Base-by-base conservation (phyloP, 208 protist species). In the Sergeia podlipaevii region DNA sequence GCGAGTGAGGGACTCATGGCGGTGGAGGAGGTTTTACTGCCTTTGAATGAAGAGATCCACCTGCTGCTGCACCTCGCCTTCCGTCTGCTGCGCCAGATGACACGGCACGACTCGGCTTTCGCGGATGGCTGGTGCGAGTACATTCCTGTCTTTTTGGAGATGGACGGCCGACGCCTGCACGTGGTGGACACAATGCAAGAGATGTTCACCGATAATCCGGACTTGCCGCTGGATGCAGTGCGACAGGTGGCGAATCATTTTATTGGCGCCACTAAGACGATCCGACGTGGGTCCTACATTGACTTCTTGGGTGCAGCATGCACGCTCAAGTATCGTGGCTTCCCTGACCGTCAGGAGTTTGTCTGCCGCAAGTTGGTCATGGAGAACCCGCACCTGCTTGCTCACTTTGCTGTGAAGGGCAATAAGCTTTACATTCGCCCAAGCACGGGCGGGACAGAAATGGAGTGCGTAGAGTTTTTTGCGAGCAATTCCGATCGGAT, bases 191-290 rank as follows among this genome's bases (percentile, higher is more conserved):
- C 65, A 43, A 65, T 92, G 55, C 63, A 70, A 38, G 77, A 74
- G 49, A 58, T 88, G 41, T 82, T 85, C 66, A 76, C 77, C 28
- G 77, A 89, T 41, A 89, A 89, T 44, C 52, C 62, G 2, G 48
- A 39, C 32, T 46, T 89, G 8, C 49, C 70, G 0, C 53, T 80
- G 18, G 30, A 49, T 10, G 58, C 60, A 10, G 53, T 89, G n/a
- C 45, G 77, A 49, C 57, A 47, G 38, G 70, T 83, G 4, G 39
- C 52, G 4, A 27, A 74, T 10, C 74, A 88, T 60, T 80, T 78
- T 60, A 64, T 85, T 41, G 39, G 18, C 7, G 61, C 54, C 13
- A 32, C 70, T 10, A 37, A 50, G 33, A 49, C 42, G 50, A 38
- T 59, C 23, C 74, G 68, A 10, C 56, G 71, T n/a, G 67, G 41